Conservation (phyloP, 2,329 filamentous ascomycete genomes). For the Pseudogymnoascus verrucosus region DNA sequence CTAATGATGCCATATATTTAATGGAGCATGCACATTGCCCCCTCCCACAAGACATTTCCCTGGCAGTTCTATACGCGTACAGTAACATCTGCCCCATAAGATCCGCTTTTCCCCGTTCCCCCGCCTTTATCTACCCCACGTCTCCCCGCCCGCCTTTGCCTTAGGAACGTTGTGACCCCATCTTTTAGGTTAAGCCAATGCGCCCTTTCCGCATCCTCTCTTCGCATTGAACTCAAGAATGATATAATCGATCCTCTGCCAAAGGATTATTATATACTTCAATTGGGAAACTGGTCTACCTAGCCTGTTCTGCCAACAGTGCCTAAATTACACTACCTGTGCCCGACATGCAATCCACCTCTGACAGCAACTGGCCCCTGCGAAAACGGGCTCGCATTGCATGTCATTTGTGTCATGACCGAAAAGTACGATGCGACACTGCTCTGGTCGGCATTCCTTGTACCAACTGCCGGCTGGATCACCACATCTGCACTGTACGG, state of each 20-base stretch:
- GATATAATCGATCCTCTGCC: neutral
- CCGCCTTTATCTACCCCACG: neutral
- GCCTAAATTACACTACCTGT: neutral
- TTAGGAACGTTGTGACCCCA: neutral
- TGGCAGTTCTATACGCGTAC: neutral
- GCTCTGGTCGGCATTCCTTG: neutral
- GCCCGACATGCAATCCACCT: neutral
- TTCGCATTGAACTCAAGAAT: neutral
- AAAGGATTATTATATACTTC: neutral
- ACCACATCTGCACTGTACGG: neutral
- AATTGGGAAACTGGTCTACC: neutral
- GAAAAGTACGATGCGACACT: neutral
- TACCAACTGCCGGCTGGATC: neutral
- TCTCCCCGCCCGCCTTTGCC: neutral
- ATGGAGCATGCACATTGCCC: neutral
- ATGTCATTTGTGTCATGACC: neutral
- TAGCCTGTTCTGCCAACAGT: neutral
- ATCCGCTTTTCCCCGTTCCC: neutral
- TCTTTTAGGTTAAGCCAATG: neutral
- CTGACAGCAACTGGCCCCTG: neutral
- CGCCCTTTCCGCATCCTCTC: neutral
- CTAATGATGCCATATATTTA: neutral
- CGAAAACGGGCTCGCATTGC: neutral
- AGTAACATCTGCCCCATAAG: neutral
- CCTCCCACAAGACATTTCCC: too few relatives aligned